Percentiles rank a stretch among this genome's conserved stretches.
These are phyloP conservation scores for Arachis stenosperma DNA, from an alignment of 306 rosid genomes.

Conservation along the genomic window DNA sequence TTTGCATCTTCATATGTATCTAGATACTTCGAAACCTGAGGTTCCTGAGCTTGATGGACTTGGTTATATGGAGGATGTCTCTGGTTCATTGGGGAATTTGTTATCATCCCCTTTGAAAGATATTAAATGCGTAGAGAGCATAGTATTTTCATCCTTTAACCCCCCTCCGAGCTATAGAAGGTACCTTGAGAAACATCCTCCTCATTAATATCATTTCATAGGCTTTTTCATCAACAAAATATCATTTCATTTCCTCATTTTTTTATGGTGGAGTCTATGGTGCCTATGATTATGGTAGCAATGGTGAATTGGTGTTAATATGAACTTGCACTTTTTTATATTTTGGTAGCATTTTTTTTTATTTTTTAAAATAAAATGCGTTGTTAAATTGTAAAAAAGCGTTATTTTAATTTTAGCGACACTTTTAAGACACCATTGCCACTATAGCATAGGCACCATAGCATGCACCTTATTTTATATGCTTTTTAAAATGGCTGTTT, in stretches of 20 bases:
- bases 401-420: too few relatives aligned
- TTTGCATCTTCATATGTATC: conserved; percentile 41
- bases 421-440: too few relatives aligned
- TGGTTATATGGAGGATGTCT: conserved; percentile 91
- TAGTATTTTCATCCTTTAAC: conserved; percentile 94
- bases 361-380: too few relatives aligned
- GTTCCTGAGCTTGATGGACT: conserved; percentile 88
- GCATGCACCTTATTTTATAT: neutral
- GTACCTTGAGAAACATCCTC: conserved; percentile 45
- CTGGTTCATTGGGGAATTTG: conserved; percentile 87
- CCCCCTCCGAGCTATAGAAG: conserved; percentile 98
- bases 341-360: too few relatives aligned
- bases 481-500: conserved; percentile 27
- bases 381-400: too few relatives aligned
- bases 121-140: conserved; percentile 81
- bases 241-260: conserved; percentile 10
- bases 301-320: too few relatives aligned
- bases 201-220: conserved; percentile 24
- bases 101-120: conserved; percentile 70
- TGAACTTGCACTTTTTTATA: too few relatives aligned
- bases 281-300: too few relatives aligned
- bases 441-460: too few relatives aligned
- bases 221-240: neutral
- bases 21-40: conserved; percentile 67
- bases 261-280: too few relatives aligned